Evolutionary conservation across 106 monocot genomes (phyloP), one percentile per base, ranked within the genome.

Genomic region (Phalaenopsis aphrodite): DNA sequence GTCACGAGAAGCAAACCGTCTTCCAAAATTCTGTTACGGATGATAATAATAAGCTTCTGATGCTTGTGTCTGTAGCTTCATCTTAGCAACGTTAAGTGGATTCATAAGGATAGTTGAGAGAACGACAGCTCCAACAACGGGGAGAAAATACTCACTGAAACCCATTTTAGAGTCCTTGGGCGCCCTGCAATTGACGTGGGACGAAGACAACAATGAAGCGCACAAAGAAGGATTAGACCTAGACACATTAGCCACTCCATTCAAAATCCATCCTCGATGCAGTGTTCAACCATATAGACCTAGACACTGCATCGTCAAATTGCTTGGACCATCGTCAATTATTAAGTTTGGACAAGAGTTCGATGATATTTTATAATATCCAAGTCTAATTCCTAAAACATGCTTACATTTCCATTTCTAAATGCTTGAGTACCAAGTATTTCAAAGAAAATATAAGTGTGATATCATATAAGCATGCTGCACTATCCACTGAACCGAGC

Each of bases 61-160:
- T 19, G 91, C 96, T 77, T 96, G 96, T 36, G 93, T 93, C 80
- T 96, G 96, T 79, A 96, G 84, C 76, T 93, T 87, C 48, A 93
- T 96, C 96, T 99, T 99, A 16, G 89, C 94, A 52, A 99, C 92
- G 65, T 99, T 94, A 19, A 99, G 92, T 36, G 98, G 98, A 17
- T 99, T 99, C 42, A 99, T 91, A 49, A 99, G 82, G 47, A 99
- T 83, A 2, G 98, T 92, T 5, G 94, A 99, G 42, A 99, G 77
- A 61, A 99, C 82, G 12, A 94, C 94, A 38, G 98, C 94, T 16
- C 98, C 98, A 4, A 93, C 92, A 12, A 94, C 98, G 0, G 98
- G 91, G 36, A 92, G 43, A 16, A 94, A 82, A 21, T 94, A 78
- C 84, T 94, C 94, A 37, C 80, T 85, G 49, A 93, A 87, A 12